These are phyloP conservation scores for Monosiga brevicollis DNA, from an alignment of 78 protist species.

Conservation along the genomic window DNA sequence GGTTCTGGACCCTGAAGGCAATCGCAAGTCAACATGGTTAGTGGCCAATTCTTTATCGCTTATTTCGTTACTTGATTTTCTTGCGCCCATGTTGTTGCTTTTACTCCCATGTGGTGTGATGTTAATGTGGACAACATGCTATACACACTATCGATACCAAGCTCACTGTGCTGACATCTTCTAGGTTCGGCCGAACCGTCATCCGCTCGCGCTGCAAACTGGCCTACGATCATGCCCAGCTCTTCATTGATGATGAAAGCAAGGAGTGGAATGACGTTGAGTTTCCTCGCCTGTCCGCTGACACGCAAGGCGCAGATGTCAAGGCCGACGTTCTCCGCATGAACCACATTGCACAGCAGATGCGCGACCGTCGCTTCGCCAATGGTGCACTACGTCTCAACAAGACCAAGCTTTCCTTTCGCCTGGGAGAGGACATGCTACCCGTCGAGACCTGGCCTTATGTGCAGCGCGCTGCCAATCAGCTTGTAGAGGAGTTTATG, in stretches of 20 bases:
- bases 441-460: neutral
- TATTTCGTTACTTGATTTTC: too few species aligned
- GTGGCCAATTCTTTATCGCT: too few species aligned
- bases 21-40: too few species aligned
- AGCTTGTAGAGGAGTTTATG: constrained; percentile 89
- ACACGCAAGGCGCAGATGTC: neutral
- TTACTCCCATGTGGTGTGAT: too few species aligned
- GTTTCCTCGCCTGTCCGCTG: neutral
- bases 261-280: neutral
- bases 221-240: constrained; percentile 35
- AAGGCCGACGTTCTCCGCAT: neutral
- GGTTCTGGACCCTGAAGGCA: constrained; percentile 43
- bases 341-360: neutral
- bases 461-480: constrained; percentile 25
- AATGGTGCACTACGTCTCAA: constrained; percentile 15
- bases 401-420: neutral
- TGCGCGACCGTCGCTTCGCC: constrained; percentile 12
- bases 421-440: neutral
- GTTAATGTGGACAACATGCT: too few species aligned
- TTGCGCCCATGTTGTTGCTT: too few species aligned
- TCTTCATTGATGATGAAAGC: neutral
- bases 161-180: constrained; percentile 29
- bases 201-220: constrained; percentile 76
- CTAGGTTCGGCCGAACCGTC: constrained; percentile 69
- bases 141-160: too few species aligned